These are phyloP conservation scores for Knoxdaviesia capensis DNA, from an alignment of 2,329 filamentous ascomycete genomes.

Conservation along the genomic window DNA sequence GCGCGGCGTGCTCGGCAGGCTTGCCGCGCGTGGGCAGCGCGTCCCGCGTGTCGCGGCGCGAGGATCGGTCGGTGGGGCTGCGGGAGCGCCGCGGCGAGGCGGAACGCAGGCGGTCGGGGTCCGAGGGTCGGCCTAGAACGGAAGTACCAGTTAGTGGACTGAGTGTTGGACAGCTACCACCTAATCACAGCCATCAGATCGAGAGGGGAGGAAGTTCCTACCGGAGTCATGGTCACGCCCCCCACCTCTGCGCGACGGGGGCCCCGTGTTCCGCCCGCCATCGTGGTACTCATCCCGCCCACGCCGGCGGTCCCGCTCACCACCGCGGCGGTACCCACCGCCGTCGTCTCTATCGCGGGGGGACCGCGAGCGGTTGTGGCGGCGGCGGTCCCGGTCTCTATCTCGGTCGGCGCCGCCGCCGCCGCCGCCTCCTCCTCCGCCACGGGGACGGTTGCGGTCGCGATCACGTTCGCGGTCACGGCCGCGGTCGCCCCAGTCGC, in stretches of 20 bases:
- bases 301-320: slow-evolving; percentile 9
- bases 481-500: slow-evolving; percentile 17
- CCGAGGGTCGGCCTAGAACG: slow-evolving; percentile 3
- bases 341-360: slow-evolving; percentile 15
- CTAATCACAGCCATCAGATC: no score
- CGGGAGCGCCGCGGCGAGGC: slow-evolving; percentile 13
- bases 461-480: slow-evolving; percentile 8
- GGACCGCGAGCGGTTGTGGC: slow-evolving; percentile 3
- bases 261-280: slow-evolving; percentile 2
- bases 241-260: neutral
- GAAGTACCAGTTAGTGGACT: slow-evolving; percentile 1
- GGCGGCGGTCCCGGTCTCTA: neutral
- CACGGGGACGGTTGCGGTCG: slow-evolving; percentile 1
- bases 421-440: no score
- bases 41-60: slow-evolving; percentile 6
- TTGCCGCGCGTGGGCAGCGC: slow-evolving; percentile 16
- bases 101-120: slow-evolving; percentile 15
- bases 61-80: slow-evolving; percentile 6
- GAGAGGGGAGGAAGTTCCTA: slow-evolving; percentile 3
- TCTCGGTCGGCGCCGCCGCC: neutral
- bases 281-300: slow-evolving; percentile 8
- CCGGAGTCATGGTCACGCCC: slow-evolving; percentile 4
- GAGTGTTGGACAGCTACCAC: neutral
- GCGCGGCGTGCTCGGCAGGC: slow-evolving; percentile 5
- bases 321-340: neutral